phyloP scores from a whole-genome alignment of 2,329 filamentous ascomycete species.

The Sporothrix brasiliensis region DNA sequence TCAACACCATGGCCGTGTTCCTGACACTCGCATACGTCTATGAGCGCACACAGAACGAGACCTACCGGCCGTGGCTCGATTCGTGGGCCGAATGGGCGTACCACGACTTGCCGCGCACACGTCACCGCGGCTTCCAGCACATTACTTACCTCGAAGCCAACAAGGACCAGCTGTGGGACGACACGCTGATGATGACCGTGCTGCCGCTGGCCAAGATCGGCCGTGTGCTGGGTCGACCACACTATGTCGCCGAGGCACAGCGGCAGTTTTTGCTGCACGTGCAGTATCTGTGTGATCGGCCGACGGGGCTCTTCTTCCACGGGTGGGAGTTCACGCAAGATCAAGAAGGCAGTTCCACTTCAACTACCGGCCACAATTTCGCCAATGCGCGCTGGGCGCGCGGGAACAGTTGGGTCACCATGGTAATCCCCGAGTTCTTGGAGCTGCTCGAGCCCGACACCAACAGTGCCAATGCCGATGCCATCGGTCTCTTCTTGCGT shows the following conservation, averaged over 20 bases:
- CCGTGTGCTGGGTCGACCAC: constrained; percentile 66
- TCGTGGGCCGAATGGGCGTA: constrained; percentile 83
- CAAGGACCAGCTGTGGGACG: constrained; percentile 78
- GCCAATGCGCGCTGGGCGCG: constrained; percentile 61
- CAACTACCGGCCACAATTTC: constrained; percentile 58
- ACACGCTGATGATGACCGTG: constrained; percentile 87
- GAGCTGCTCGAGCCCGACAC: constrained; percentile 67
- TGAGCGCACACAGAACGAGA: constrained; percentile 68
- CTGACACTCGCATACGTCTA: constrained; percentile 77
- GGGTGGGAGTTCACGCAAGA: constrained; percentile 76
- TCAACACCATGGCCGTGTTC: constrained; percentile 82
- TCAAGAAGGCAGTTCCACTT: not conserved
- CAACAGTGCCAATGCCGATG: constrained; percentile 62
- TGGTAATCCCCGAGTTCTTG: constrained; percentile 80
- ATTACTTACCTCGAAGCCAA: constrained; percentile 73
- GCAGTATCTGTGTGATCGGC: constrained; percentile 74
- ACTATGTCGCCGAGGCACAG: constrained; percentile 78
- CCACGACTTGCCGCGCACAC: constrained; percentile 72
- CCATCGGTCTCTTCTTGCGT: constrained; percentile 53
- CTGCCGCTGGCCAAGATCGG: constrained; percentile 80
- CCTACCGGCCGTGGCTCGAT: constrained; percentile 76
- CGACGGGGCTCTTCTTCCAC: constrained; percentile 76
- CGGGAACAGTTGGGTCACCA: constrained; percentile 75
- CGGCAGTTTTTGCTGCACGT: constrained; percentile 76
- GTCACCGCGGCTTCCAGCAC: constrained; percentile 73